A percentile compares a stretch with the other conserved stretches of the same genome.
phyloP scores from a whole-genome alignment of 257 asterid genomes.

The Mitragyna speciosa region DNA sequence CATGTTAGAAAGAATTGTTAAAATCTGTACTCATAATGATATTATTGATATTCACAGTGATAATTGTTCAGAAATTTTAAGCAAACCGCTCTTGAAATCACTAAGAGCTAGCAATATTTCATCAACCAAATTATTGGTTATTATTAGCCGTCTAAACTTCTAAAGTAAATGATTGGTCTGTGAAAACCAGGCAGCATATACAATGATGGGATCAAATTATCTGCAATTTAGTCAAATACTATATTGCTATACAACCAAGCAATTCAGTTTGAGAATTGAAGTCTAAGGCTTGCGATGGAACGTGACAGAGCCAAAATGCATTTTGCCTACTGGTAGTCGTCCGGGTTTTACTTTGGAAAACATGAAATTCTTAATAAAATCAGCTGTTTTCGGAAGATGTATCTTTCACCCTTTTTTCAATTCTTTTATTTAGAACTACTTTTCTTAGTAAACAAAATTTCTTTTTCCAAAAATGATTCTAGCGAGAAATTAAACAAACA shows the following conservation, averaged over 20 bases:
- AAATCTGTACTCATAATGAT: no score
- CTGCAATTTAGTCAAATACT: not conserved
- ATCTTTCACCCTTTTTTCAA: no score
- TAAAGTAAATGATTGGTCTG: conserved; percentile 2
- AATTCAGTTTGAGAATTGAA: not conserved
- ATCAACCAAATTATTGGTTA: not conserved
- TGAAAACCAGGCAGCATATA: conserved; percentile 6
- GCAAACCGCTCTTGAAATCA: no score
- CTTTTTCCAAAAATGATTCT: not conserved
- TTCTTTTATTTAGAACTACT: not conserved
- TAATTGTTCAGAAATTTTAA: no score
- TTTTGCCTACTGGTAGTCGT: not conserved
- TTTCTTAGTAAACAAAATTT: not conserved
- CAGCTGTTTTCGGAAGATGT: not conserved
- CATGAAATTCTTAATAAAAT: not conserved
- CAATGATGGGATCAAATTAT: not conserved
- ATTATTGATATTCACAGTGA: no score
- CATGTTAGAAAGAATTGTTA: no score
- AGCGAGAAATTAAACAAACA: not conserved
- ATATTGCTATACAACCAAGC: not conserved
- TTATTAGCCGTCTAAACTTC: not conserved
- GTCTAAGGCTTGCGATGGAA: not conserved
- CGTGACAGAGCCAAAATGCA: not conserved
- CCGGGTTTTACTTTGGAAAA: no score
- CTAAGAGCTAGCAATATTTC: not conserved